Base-by-base conservation (phyloP, 2,329 filamentous ascomycete genomes). In the Paecilomyces sp. region DNA sequence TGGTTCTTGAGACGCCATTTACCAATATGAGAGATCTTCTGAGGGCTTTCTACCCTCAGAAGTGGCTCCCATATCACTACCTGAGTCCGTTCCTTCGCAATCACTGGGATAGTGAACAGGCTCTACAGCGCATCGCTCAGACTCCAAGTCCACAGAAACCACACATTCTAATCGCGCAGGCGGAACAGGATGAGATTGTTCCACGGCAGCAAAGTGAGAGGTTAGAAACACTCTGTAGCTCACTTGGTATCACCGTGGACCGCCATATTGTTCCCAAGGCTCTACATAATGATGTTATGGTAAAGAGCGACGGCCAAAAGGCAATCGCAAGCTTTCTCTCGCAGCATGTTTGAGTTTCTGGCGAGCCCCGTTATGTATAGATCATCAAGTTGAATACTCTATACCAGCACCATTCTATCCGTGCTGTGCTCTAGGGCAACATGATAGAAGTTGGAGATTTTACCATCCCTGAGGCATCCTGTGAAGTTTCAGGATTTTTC, bases 1-100 rank as follows among this genome's bases (percentile, higher is more conserved):
- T 93, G 56, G 78, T 93, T 11, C 79, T 93, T 1, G 90, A 93
- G 69, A 92, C 90, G 0, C 89, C 90, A 0, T 92, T 92, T 63
- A 83, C 87, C 0, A 89, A 85, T 52, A 83, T 90, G 58, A 80
- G 83, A 60, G 83, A 82, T 18, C 91, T 93, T 88, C 78, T 93
- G 5, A 76, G 83, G 51, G 85, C 84, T 1, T 72, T 93, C 2
- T 93, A 92, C 68, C 89, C 89, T 1, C 88, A 92, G 66, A 89
- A 84, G 65, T 92, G 89, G 88, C 77, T 92, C 6, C 90, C 90
- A 0, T 93, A 93, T 70, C 83, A 83, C 54, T 86, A 92, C 69
- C 79, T 93, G 0, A 85, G 85, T 79, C 88, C 87, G 0, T 92
- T 92, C 68, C 78, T 92, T 11, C 81, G 88, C 64, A 92, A 79